A percentile compares a stretch with the other conserved stretches of the same genome.
These are phyloP conservation scores for Aspergillus quadricinctus DNA, from an alignment of 2,329 filamentous ascomycete genomes.

Conservation along the genomic window DNA sequence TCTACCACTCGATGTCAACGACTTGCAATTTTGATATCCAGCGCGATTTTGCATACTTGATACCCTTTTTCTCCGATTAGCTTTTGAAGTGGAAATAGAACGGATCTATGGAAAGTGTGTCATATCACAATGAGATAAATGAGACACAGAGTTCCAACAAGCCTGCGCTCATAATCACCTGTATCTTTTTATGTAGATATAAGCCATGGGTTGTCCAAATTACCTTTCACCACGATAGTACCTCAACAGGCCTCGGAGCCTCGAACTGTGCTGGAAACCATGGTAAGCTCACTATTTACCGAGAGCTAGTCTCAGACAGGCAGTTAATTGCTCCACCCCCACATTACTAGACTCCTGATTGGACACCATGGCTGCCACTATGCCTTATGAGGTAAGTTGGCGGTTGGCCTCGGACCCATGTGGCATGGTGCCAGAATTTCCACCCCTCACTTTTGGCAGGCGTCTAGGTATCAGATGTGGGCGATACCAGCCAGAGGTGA, in stretches of 20 bases:
- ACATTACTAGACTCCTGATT: neutral
- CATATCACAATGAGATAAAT: neutral
- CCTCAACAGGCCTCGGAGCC: neutral
- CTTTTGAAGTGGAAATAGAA: neutral
- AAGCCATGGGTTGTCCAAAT: neutral
- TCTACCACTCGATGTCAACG: neutral
- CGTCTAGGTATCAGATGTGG: neutral
- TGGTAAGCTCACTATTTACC: neutral
- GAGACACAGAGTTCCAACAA: neutral
- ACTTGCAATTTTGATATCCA: neutral
- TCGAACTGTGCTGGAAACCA: neutral
- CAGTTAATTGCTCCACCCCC: neutral
- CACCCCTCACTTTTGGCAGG: neutral
- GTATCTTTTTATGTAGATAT: neutral
- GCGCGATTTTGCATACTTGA: neutral
- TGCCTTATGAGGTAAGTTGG: neutral
- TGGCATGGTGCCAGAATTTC: neutral
- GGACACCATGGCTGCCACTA: neutral
- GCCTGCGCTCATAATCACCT: neutral
- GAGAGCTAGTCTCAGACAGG: neutral
- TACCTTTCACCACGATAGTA: too few relatives aligned
- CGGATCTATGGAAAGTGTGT: neutral
- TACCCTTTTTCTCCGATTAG: neutral
- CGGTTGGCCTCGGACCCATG: too few relatives aligned
- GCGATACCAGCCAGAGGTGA: conserved; percentile 6